Evolutionary conservation across 2,329 filamentous ascomycete species (phyloP).

Genomic region (Botrytis byssoidea): DNA sequence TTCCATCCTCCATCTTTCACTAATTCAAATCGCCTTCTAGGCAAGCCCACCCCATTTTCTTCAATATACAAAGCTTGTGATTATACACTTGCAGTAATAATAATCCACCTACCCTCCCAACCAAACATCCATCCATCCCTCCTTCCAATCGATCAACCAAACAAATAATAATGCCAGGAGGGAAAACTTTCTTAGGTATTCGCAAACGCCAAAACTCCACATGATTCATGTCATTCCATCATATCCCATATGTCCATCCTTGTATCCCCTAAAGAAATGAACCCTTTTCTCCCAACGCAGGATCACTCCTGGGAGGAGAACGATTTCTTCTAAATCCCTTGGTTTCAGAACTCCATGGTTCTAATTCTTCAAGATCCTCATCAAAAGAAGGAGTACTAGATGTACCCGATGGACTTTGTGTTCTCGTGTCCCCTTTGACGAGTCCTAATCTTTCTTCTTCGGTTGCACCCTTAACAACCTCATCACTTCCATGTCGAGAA

Average conservation of each 20-base stretch:
- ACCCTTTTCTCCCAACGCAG: conserved; percentile 4
- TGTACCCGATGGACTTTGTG: conserved; percentile 20
- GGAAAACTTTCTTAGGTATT: conserved; percentile 13
- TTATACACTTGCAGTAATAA: conserved; percentile 2
- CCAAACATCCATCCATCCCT: not conserved
- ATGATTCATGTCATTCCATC: conserved; percentile 12
- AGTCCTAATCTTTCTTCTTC: conserved; percentile 83
- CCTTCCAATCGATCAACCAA: not conserved
- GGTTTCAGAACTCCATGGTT: conserved; percentile 9
- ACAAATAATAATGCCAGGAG: conserved; percentile 5
- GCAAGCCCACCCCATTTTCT: not conserved
- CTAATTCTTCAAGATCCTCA: conserved; percentile 28
- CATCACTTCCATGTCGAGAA: conserved; percentile 43
- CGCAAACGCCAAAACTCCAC: conserved; percentile 16
- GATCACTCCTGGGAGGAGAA: conserved; percentile 7
- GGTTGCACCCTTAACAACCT: conserved; percentile 55
- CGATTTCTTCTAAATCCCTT: conserved; percentile 8
- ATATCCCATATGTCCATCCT: not conserved
- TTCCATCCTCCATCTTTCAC: not conserved
- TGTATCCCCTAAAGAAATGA: conserved; percentile 1
- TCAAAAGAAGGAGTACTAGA: conserved; percentile 28
- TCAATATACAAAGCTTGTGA: conserved; percentile 5
- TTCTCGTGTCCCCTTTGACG: conserved; percentile 66
- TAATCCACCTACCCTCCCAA: not conserved
- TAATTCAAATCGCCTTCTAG: not conserved